Base-by-base conservation (phyloP, 2,329 filamentous ascomycete genomes). In the Paracorniculantispora psalliotae region DNA sequence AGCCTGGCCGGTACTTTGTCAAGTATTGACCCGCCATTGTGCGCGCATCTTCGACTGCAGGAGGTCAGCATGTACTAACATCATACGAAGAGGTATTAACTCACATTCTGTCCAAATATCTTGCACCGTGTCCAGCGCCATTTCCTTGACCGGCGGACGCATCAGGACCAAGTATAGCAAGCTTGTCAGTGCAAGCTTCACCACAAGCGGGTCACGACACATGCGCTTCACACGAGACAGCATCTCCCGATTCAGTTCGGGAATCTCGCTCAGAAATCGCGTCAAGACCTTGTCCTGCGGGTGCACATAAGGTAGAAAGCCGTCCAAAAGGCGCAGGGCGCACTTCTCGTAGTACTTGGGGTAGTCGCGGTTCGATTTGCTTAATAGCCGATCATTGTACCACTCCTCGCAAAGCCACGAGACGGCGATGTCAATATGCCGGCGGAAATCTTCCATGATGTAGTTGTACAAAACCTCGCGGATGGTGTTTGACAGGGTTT, bases 331-430 rank as follows among this genome's bases (percentile, higher is more conserved):
- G 61, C 87, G 88, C 62, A 92, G 74, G 2, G 86, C 85, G 82
- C 90, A 96, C 68, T 85, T 85, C 61, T 91, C 86, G 72, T 96
- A 97, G 71, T 94, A 84, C 35, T 81, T 69, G 3, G 82, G 79
- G 8, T 81, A 79, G 43, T 80, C 77, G 12, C 71, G 70, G 35
- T 72, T 72, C n/a, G 69, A 68, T 57, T 72, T 77, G 59, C 68
- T 76, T 61, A 71, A 75, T 63, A 77, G 74, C 71, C 73, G 86
- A 71, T 97, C 93, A 67, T 92, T 96, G 73, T 96, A 97, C 93
- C 94, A 99, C 74, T 99, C 94, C 72, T 99, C 94, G 66, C 89
- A 96, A 17, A 99, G 81, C 94, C 94, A 99, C 8, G 88, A 87
- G 54, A 97, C 91, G 1, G 92, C 93, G 23, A 94, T 84, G 65